These are phyloP conservation scores for Musa troglodytarum DNA, from an alignment of 176 grass and related monocot species.

Conservation along the genomic window DNA sequence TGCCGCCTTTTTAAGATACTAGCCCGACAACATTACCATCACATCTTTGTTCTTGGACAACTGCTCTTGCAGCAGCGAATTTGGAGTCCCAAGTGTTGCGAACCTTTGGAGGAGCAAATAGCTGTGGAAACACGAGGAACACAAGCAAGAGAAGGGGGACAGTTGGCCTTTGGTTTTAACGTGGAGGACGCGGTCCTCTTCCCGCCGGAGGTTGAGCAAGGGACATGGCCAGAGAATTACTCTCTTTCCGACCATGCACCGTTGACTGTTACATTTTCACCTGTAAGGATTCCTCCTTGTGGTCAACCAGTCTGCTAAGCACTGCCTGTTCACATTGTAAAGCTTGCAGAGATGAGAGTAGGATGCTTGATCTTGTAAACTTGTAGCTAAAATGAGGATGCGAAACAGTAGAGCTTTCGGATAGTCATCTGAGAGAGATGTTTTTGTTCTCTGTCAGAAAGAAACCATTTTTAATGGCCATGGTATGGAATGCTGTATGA, in stretches of 20 bases:
- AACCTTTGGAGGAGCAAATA: constrained; percentile 27
- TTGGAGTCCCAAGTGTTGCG: constrained; percentile 44
- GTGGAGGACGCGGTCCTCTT: constrained; percentile 88
- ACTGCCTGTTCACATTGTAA: neutral
- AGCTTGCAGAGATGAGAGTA: neutral
- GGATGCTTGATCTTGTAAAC: neutral
- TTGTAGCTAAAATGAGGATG: no score
- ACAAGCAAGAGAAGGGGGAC: neutral
- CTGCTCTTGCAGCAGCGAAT: constrained; percentile 29
- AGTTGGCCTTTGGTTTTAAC: constrained; percentile 50
- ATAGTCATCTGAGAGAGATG: neutral
- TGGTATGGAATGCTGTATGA: no score
- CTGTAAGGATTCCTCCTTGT: constrained; percentile 39
- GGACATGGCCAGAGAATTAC: constrained; percentile 87
- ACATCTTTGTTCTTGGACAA: constrained; percentile 7
- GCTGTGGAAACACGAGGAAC: constrained; percentile 18
- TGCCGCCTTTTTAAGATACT: no score
- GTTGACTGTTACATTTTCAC: constrained; percentile 74
- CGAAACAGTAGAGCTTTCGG: no score
- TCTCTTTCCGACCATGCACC: constrained; percentile 89
- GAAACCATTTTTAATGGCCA: no score
- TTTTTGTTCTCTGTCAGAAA: neutral
- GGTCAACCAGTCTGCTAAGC: neutral
- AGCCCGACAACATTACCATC: neutral
- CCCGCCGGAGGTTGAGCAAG: constrained; percentile 77